Base-by-base conservation (phyloP, 2,329 filamentous ascomycete genomes). In the Penicillium frequentans region DNA sequence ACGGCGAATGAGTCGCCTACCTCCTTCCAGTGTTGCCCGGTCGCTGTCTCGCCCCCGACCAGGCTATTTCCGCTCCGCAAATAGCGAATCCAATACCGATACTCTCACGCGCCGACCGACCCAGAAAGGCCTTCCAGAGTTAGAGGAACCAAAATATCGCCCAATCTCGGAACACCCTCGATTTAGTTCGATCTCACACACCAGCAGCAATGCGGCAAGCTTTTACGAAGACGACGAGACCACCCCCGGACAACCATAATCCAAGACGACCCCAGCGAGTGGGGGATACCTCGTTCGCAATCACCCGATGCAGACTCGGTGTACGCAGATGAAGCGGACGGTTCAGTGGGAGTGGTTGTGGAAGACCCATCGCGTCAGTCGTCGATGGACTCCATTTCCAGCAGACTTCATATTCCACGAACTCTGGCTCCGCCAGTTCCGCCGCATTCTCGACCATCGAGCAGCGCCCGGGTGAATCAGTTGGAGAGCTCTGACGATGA, bases 1-100 rank as follows among this genome's bases (percentile, higher is more conserved):
- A 49, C 86, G 87, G 63, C 86, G 93, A 56, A 84, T 97, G 76
- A 97, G 93, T 76, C 85, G 93, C 43, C 79, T 98, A 44, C 91
- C 93, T 3, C 91, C 92, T 7, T 80, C 93, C 57, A 91, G 90
- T 21, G 89, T 91, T 37, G 89, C 90, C 58, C 91, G 91, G 67
- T 92, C 93, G 52, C 81, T 97, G 57, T 91, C 75, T 71, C 89
- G 90, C 69, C 87, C 86, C 63, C 85, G 91, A 61, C 90, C 90
- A 3, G 90, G 89, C 19, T 96, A 91, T 75, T 93, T 93, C 71
- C 88, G 91, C 42, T 89, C 89, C 65, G 91, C 88, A 42, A 80
- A 86, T 52, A 88, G 89, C 64, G 64, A 76, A 67, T 68, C 73
- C 29, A 68, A 75, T 19, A 53, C 55, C 23, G 58, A 64, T 5